These are phyloP conservation scores for Pyrus pyrifolia DNA, from an alignment of 306 rosid genomes.

Conservation along the genomic window DNA sequence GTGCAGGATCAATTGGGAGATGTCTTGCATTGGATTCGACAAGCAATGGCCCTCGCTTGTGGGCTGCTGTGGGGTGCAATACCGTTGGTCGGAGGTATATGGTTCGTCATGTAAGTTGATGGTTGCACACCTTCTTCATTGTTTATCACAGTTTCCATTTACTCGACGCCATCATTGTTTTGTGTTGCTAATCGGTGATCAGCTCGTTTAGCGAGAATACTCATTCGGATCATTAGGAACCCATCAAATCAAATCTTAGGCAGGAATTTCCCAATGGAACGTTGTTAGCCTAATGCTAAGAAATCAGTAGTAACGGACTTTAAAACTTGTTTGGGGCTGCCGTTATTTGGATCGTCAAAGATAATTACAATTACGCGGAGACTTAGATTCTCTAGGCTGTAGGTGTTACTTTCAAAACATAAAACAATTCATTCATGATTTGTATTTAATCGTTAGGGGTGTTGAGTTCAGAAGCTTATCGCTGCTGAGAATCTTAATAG, in stretches of 20 bases:
- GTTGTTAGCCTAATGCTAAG: neutral
- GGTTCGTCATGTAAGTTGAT: conserved; percentile 83
- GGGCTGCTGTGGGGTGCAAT: conserved; percentile 88
- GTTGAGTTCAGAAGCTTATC: neutral
- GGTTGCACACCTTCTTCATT: neutral
- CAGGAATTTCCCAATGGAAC: too few relatives aligned
- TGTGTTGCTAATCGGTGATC: neutral
- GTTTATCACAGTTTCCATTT: neutral
- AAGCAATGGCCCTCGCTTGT: conserved; percentile 56
- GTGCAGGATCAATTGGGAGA: conserved; percentile 93
- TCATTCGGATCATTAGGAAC: neutral
- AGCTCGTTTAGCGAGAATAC: neutral
- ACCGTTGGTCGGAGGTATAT: conserved; percentile 89
- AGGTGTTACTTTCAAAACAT: neutral
- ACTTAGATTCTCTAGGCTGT: neutral
- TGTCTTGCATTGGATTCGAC: conserved; percentile 98
- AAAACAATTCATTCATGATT: neutral
- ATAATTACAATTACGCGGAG: neutral
- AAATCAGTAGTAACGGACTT: neutral
- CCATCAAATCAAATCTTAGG: neutral
- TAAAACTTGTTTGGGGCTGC: neutral
- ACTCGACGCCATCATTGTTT: neutral
- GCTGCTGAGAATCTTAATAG: neutral
- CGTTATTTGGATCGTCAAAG: neutral
- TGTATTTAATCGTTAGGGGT: neutral